These are phyloP conservation scores for Dictyostelium citrinum DNA, from an alignment of 78 protist genomes.

Conservation along the genomic window DNA sequence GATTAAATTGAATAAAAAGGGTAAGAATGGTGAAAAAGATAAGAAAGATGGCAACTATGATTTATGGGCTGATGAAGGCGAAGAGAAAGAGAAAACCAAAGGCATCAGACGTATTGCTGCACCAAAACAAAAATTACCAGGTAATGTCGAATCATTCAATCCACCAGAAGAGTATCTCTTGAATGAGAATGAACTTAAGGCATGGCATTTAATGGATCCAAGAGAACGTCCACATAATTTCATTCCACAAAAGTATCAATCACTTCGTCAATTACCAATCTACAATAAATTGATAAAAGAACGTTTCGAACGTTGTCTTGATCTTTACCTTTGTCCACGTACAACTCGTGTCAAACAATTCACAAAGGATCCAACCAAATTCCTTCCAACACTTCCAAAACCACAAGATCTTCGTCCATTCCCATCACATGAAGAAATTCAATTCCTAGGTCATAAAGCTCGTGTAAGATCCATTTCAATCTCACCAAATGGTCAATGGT, in stretches of 20 bases:
- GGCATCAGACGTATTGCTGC: conserved; percentile 63
- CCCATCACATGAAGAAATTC: conserved; percentile 87
- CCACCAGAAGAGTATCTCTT: conserved; percentile 97
- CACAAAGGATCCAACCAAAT: conserved; percentile 25
- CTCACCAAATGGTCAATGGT: conserved; percentile 93
- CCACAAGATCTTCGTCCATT: conserved; percentile 96
- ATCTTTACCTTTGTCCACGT: conserved; percentile 96
- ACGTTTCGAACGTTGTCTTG: conserved; percentile 97
- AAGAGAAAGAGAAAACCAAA: neutral
- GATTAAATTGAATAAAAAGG: conserved; percentile 25
- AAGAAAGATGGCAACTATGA: conserved; percentile 7
- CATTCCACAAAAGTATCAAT: conserved; percentile 81
- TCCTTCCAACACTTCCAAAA: conserved; percentile 93
- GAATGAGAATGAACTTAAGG: conserved; percentile 75
- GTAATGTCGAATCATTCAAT: conserved; percentile 96
- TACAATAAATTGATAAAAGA: conserved; percentile 87
- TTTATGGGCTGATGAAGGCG: conserved; percentile 72
- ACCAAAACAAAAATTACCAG: conserved; percentile 79
- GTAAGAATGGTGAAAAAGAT: neutral
- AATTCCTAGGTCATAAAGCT: conserved; percentile 61
- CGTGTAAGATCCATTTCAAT: conserved; percentile 86
- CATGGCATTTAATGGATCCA: conserved; percentile 74
- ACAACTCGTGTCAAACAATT: conserved; percentile 22
- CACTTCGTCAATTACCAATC: conserved; percentile 92
- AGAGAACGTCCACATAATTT: conserved; percentile 75